Conservation (phyloP, 805 yeast genomes). For the Metschnikowia reukaufii region DNA sequence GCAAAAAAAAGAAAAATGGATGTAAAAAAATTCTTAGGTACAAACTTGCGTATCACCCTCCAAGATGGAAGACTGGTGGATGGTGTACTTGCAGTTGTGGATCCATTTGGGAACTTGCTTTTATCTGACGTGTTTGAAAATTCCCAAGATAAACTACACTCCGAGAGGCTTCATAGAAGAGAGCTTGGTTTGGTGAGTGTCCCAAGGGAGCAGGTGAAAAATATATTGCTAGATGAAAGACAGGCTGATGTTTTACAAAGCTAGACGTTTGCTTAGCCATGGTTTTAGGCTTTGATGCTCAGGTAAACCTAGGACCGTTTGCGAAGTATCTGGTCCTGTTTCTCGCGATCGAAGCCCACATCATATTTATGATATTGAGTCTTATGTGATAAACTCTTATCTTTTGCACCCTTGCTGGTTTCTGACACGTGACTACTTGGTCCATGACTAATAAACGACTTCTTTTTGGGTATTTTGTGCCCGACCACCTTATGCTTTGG, state of each 20-base stretch:
- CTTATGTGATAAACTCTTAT: not conserved
- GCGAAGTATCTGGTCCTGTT: constrained; percentile 12
- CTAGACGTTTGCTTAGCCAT: not conserved
- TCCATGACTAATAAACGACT: constrained; percentile 8
- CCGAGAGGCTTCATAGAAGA: constrained; percentile 22
- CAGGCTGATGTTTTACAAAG: constrained; percentile 1
- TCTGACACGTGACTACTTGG: constrained; percentile 5
- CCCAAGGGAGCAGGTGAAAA: constrained; percentile 21
- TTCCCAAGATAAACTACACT: constrained; percentile 27
- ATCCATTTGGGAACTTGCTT: constrained; percentile 44
- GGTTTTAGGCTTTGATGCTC: not conserved
- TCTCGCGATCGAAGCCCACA: constrained; percentile 2
- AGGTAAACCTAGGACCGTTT: constrained; percentile 4
- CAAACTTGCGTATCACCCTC: constrained; percentile 27
- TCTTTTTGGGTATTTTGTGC: not conserved
- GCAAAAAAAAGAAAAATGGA: too few relatives aligned
- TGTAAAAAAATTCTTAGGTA: constrained; percentile 29
- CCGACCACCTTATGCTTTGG: not conserved
- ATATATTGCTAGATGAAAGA: constrained; percentile 23
- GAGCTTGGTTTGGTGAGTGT: constrained; percentile 30
- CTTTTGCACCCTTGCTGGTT: not conserved
- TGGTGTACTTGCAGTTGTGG: constrained; percentile 41
- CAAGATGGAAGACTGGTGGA: constrained; percentile 34
- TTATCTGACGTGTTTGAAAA: constrained; percentile 37
- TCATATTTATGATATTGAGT: constrained; percentile 3